A percentile compares a stretch with the other conserved stretches of the same genome.
Conservation (phyloP, 805 yeast species). For the Millerozyma miso region DNA sequence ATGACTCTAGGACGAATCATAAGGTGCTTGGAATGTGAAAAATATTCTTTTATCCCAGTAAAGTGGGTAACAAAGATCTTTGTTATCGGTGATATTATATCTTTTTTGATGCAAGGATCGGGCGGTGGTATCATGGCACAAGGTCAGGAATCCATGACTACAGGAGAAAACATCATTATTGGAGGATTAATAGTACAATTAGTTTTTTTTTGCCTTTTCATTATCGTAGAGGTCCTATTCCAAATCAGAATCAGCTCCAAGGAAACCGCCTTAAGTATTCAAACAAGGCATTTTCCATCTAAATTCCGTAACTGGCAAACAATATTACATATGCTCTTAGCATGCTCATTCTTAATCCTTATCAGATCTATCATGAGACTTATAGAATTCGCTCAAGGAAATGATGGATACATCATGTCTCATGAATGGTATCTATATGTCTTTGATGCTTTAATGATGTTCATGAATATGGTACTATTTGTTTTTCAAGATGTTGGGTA, state of each 20-base stretch:
- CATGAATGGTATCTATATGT: slow-evolving; percentile 23
- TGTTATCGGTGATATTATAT: slow-evolving; percentile 25
- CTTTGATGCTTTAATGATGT: slow-evolving; percentile 26
- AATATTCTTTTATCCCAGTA: slow-evolving; percentile 14
- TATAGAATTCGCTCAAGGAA: slow-evolving; percentile 26
- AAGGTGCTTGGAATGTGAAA: slow-evolving; percentile 11
- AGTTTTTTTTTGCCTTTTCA: slow-evolving; percentile 23
- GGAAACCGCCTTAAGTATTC: not conserved
- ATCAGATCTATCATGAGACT: slow-evolving; percentile 28
- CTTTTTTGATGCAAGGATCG: slow-evolving; percentile 23
- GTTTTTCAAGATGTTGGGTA: slow-evolving; percentile 2
- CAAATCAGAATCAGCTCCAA: slow-evolving; percentile 3
- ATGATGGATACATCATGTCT: slow-evolving; percentile 17
- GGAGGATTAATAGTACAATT: slow-evolving; percentile 29
- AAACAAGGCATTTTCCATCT: slow-evolving; percentile 1
- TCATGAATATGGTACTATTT: slow-evolving; percentile 5
- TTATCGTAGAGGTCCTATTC: slow-evolving; percentile 13
- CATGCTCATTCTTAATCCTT: slow-evolving; percentile 15
- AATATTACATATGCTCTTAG: slow-evolving; percentile 4
- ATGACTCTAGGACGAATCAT: slow-evolving; percentile 25
- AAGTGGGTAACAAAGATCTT: slow-evolving; percentile 20
- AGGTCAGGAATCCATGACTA: not conserved
- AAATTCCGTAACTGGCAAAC: slow-evolving; percentile 7
- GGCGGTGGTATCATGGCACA: slow-evolving; percentile 29
- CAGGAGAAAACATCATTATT: slow-evolving; percentile 19